Percentiles rank a stretch among this genome's conserved stretches.
These are phyloP conservation scores for Zoysia pacifica DNA, from an alignment of 176 grass and related monocot genomes.

Conservation along the genomic window DNA sequence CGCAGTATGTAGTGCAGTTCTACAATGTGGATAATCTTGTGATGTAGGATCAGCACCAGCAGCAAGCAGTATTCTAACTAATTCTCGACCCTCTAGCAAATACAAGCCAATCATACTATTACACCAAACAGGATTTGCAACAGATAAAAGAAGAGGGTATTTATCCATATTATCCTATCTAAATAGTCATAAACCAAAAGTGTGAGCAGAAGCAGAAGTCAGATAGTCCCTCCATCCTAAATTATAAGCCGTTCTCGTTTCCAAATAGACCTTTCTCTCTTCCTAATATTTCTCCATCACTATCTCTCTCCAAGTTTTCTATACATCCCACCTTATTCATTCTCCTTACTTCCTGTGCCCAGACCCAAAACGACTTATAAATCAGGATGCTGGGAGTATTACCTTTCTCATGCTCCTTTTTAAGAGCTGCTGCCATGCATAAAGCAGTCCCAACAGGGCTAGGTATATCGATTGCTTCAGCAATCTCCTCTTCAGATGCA, in stretches of 20 bases:
- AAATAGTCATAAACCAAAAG: not conserved
- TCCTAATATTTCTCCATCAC: no score
- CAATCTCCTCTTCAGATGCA: conserved; percentile 74
- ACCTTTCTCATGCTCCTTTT: conserved; percentile 97
- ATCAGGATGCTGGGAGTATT: conserved; percentile 2
- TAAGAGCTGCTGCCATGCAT: conserved; percentile 96
- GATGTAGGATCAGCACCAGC: conserved; percentile 91
- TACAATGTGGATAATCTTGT: conserved; percentile 83
- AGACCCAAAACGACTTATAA: no score
- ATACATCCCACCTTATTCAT: no score
- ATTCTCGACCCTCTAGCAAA: conserved; percentile 85
- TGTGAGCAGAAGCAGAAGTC: conserved; percentile 20
- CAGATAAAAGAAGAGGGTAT: conserved; percentile 21
- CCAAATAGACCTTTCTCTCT: no score
- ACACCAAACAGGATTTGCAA: conserved; percentile 21
- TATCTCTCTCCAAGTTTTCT: no score
- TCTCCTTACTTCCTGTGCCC: no score
- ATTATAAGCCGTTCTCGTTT: no score
- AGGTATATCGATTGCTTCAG: conserved; percentile 76
- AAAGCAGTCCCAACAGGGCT: conserved; percentile 81
- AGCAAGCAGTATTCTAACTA: conserved; percentile 89
- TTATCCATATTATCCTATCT: conserved; percentile 6
- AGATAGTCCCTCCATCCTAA: not conserved
- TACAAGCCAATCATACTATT: conserved; percentile 35
- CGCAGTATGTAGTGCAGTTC: conserved; percentile 94